Evolutionary conservation across 805 yeast genomes (phyloP), one percentile per base, ranked within the genome.

Genomic region (Candida koratica): DNA sequence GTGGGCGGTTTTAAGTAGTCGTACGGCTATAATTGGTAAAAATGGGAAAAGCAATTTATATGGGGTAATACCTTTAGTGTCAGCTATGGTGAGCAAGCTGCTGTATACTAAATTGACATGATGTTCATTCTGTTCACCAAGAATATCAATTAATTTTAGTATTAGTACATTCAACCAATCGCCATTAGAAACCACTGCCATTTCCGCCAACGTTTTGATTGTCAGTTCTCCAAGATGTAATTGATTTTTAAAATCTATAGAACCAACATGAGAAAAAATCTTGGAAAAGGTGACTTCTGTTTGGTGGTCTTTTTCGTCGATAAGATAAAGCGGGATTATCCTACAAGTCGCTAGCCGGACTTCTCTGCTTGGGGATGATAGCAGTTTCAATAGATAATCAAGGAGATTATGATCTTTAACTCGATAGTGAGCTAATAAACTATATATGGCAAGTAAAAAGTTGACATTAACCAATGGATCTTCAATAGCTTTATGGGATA

Each of bases 1-100:
- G 4, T 67, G 60, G 0, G 79, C 76, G 37, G 73, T 73, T 43
- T 75, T 75, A 3, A 86, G 79, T 12, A 86, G 68, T 16, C 72
- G 71, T 28, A 77, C 73, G 25, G 89, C 73, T 6, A 88, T 66
- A 23, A 80, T 73, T 2, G 90, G 88, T 48, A 93, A 70, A 42
- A 77, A 84, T 0, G 96, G 95, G 6, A 84, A 77, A 14, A 87
- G 62, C 10, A 90, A 58, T 52, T 83, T 85, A 75, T 90, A 88
- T 0, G 95, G 81, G 0, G 95, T 76, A 23, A 74, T 60, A 1
- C 66, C 58, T 45, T 75, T 74, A 1, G 75, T 64, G 12, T 60
- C 48, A 0, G 96, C 81, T 9, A 84, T 69, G 22, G 69, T 60
- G 15, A 75, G 60, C 4, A 90, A 60, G 38, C 77, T 75, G 49